Evolutionary conservation across 2,329 filamentous ascomycete genomes (phyloP).

Genomic region (Aspergillus sojae): DNA sequence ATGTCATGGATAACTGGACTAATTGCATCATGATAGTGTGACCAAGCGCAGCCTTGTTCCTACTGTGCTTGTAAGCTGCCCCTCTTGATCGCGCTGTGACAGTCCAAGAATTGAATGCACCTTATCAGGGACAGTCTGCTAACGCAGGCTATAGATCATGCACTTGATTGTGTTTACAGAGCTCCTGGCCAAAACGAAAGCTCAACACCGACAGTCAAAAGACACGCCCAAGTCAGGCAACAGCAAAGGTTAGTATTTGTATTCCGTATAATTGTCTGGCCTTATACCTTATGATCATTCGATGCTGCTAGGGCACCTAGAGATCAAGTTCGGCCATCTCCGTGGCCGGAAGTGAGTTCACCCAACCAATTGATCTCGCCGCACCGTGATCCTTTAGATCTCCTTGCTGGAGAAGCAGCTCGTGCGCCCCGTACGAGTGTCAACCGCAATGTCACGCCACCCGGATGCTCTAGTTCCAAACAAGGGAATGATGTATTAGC

Average conservation of each 20-base stretch:
- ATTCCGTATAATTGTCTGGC: background rate
- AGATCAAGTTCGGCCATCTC: conserved; percentile 16
- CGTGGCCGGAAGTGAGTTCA: conserved; percentile 15
- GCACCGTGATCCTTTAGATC: conserved; percentile 4
- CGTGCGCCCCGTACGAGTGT: background rate
- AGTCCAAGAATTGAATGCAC: background rate
- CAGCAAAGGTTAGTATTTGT: conserved; percentile 8
- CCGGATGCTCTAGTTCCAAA: background rate
- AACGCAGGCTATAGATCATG: conserved; percentile 17
- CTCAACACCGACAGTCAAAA: conserved; percentile 10
- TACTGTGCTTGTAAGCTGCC: conserved; percentile 24
- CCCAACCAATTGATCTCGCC: background rate
- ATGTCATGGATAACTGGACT: background rate
- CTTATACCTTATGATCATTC: background rate
- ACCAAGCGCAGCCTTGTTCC: conserved; percentile 23
- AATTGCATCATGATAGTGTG: conserved; percentile 14
- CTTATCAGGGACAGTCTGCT: background rate
- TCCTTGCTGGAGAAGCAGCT: background rate
- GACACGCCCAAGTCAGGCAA: conserved; percentile 9
- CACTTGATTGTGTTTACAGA: conserved; percentile 22
- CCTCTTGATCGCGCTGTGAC: background rate
- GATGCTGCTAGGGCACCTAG: background rate
- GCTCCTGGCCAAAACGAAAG: conserved; percentile 7
- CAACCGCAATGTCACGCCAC: conserved; percentile 5
- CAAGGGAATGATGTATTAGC: background rate